phyloP scores from a whole-genome alignment of 2,329 filamentous ascomycete genomes.

The Thelonectria discophora region DNA sequence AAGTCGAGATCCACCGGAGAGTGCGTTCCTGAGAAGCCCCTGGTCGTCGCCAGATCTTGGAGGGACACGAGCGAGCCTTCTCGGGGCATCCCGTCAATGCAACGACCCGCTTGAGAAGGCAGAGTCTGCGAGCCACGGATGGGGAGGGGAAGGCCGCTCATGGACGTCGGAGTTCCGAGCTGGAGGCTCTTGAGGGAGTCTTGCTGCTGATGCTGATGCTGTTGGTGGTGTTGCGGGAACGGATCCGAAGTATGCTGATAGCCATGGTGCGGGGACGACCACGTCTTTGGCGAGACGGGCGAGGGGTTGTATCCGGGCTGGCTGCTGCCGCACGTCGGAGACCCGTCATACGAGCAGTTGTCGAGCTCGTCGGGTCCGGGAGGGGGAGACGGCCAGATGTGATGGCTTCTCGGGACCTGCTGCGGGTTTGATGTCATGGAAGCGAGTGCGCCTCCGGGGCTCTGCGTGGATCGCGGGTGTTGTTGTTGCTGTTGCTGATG shows the following conservation, averaged over 20 bases:
- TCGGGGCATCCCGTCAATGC: constrained; percentile 29
- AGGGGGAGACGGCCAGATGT: constrained; percentile 50
- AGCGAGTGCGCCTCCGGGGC: constrained; percentile 35
- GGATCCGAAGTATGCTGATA: constrained; percentile 33
- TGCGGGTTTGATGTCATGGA: constrained; percentile 38
- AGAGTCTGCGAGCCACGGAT: constrained; percentile 31
- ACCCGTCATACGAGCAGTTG: constrained; percentile 47
- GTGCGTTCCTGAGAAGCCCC: constrained; percentile 29
- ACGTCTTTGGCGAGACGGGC: constrained; percentile 47
- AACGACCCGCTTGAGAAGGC: constrained; percentile 29
- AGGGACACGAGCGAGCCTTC: constrained; percentile 23
- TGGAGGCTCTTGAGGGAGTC: constrained; percentile 35
- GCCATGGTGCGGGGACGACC: constrained; percentile 43
- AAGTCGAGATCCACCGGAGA: constrained; percentile 34
- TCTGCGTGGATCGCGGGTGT: too few species aligned
- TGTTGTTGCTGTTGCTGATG: constrained; percentile 29
- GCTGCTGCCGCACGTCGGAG: constrained; percentile 41
- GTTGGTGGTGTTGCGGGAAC: constrained; percentile 33
- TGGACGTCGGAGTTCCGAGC: constrained; percentile 41
- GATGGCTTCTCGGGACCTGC: constrained; percentile 34
- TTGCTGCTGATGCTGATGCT: constrained; percentile 8
- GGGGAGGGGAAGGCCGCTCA: constrained; percentile 30
- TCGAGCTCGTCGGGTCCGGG: constrained; percentile 50
- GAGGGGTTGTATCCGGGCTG: constrained; percentile 42
- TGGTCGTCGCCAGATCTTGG: constrained; percentile 26